Base-by-base conservation (phyloP, 2,329 filamentous ascomycete genomes). In the Epichloe baconii region DNA sequence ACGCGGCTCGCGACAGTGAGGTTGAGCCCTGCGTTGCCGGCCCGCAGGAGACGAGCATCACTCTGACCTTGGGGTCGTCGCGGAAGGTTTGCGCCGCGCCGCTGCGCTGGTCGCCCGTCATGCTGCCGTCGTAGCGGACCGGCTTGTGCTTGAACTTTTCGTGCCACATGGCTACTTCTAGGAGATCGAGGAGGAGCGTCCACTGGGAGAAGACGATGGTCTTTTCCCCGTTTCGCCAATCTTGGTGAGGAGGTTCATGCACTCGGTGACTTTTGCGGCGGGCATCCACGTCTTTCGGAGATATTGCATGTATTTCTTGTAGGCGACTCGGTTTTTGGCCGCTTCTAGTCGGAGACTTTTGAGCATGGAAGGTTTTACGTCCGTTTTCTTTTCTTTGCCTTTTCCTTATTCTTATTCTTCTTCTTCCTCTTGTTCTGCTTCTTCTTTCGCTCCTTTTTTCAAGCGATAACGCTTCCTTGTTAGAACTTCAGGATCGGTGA, bases 21-120 rank as follows among this genome's bases (percentile, higher is more conserved):
- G 61, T 96, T 96, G 44, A 96, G 77, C 1, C 90, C 90, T 0
- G 89, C 82, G 53, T 85, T 86, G 65, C 87, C 91, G 3, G 93
- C 89, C 12, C 80, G 79, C 43, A 95, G 72, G 85, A 90, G 1
- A 89, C 88, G 1, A 95, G 82, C 72, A 96, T 78, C 57, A 95
- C 79, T 1, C 79, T 83, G 57, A 79, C 84, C 1, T 77, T 64
- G 0, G 79, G 73, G 48, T 88, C 78, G 4, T 74, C 71, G 46
- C 85, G 81, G 51, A 95, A 79, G 0, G 76, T 71, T 11, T 75
- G 67, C 44, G 93, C 81, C 0, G 86, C 81, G 7, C 71, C 69
- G 61, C 93, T 88, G 23, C 90, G 85, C 47, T 78, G 68, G 1
- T 72, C 65, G 1, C 83, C 78, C 1, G 74, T 73, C 86, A 95